These are phyloP conservation scores for Eimeria maxima DNA, from an alignment of 169 alveolate genomes.

Conservation along the genomic window DNA sequence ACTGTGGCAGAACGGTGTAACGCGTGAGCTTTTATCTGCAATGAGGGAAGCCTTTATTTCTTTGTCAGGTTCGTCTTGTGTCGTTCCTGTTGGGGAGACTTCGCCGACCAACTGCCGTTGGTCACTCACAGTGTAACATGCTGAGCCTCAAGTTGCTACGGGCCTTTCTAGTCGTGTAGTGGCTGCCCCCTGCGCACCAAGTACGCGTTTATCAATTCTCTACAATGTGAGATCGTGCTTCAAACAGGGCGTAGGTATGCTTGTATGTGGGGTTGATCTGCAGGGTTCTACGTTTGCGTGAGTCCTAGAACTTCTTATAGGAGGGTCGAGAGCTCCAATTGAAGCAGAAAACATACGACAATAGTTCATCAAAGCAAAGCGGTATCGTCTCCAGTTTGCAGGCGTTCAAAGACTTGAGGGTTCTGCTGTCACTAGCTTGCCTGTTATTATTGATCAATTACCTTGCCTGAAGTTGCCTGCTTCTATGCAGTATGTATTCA, in stretches of 20 bases:
- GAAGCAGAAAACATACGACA: no score
- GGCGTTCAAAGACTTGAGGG: no score
- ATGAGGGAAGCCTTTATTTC: neutral
- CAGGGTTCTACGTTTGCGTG: no score
- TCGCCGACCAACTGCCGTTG: neutral
- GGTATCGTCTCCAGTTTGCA: no score
- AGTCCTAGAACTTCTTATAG: no score
- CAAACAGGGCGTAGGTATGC: neutral
- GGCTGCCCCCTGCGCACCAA: neutral
- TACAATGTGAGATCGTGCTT: neutral
- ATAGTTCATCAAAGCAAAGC: no score
- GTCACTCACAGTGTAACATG: neutral
- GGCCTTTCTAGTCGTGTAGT: neutral
- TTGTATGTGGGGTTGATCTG: neutral
- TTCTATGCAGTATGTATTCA: no score
- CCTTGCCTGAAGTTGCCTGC: no score
- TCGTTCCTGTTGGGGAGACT: neutral
- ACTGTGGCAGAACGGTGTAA: neutral
- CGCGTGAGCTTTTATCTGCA: neutral
- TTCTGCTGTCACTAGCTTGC: no score
- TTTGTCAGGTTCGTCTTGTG: neutral
- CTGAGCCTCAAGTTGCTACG: neutral
- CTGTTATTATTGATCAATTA: no score
- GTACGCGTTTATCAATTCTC: neutral
- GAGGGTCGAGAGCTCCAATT: no score